These are phyloP conservation scores for Xylariaceae sp. DNA, from an alignment of 2,329 filamentous ascomycete species.

Conservation along the genomic window DNA sequence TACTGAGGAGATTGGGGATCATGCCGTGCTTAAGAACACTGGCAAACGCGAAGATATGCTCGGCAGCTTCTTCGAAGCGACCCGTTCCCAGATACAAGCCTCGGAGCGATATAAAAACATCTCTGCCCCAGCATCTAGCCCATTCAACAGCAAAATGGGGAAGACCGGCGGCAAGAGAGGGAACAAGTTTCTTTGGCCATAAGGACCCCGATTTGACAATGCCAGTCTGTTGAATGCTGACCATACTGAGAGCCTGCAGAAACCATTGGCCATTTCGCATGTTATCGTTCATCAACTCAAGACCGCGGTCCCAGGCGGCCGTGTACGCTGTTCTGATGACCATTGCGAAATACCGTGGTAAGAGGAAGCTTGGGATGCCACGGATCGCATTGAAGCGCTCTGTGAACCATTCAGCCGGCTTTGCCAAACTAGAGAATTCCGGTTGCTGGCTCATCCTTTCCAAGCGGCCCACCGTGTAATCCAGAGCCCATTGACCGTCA, in stretches of 20 bases:
- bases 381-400: slow-evolving; percentile 83
- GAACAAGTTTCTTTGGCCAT: slow-evolving; percentile 79
- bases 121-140: slow-evolving; percentile 95
- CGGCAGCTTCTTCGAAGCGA: slow-evolving; percentile 80
- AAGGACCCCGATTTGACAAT: slow-evolving; percentile 86
- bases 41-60: slow-evolving; percentile 92
- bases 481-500: slow-evolving; percentile 85
- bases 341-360: slow-evolving; percentile 90
- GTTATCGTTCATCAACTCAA: slow-evolving; percentile 75
- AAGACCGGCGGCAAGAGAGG: slow-evolving; percentile 84
- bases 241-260: slow-evolving; percentile 81
- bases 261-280: slow-evolving; percentile 83
- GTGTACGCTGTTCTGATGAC: slow-evolving; percentile 84
- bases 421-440: slow-evolving; percentile 58
- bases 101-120: slow-evolving; percentile 93
- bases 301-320: slow-evolving; percentile 72
- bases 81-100: slow-evolving; percentile 90
- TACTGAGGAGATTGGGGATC: slow-evolving; percentile 90
- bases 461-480: slow-evolving; percentile 78
- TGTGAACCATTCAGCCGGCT: slow-evolving; percentile 72
- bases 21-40: slow-evolving; percentile 97
- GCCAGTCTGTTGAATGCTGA: slow-evolving; percentile 87
- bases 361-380: slow-evolving; percentile 78
- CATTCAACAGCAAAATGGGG: slow-evolving; percentile 93
- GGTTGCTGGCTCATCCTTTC: slow-evolving; percentile 64